These are phyloP conservation scores for Salvia hispanica DNA, from an alignment of 257 asterid genomes.

Conservation along the genomic window DNA sequence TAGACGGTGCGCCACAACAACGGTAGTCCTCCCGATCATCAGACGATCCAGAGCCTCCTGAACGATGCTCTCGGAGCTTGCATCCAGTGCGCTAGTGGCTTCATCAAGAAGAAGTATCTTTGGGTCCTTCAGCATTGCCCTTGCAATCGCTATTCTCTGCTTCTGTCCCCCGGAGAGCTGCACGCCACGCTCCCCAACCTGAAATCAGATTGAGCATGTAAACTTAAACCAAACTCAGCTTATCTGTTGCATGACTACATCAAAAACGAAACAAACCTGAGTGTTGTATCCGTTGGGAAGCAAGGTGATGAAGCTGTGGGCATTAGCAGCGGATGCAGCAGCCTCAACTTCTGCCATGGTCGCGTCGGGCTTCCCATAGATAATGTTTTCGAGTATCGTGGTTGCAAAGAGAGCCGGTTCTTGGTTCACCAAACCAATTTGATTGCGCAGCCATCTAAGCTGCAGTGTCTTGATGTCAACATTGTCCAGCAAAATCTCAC, in stretches of 20 bases:
- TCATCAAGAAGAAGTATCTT: conserved; percentile 88
- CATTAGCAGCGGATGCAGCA: conserved; percentile 93
- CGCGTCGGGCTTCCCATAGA: conserved; percentile 94
- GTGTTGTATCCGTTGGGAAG: conserved; percentile 95
- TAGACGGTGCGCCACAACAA: conserved; percentile 93
- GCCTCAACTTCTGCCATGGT: conserved; percentile 91
- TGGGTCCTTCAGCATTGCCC: conserved; percentile 92
- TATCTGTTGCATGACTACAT: background rate
- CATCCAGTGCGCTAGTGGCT: conserved; percentile 96
- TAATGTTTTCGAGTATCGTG: conserved; percentile 87
- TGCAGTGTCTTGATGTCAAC: conserved; percentile 84
- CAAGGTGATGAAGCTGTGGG: conserved; percentile 83
- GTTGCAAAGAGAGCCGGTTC: conserved; percentile 99
- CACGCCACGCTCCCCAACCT: conserved; percentile 99
- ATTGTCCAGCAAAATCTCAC: conserved; percentile 81
- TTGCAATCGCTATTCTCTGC: conserved; percentile 92
- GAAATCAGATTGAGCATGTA: background rate
- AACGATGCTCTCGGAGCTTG: conserved; percentile 87
- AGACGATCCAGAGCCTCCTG: conserved; percentile 94
- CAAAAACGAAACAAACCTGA: conserved; percentile 50
- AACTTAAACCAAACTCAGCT: background rate
- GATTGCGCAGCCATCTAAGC: conserved; percentile 87
- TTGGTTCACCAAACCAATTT: conserved; percentile 96
- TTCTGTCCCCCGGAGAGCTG: conserved; percentile 97
- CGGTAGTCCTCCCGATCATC: conserved; percentile 90